These are phyloP conservation scores for Lepidium didymum DNA, from an alignment of 345 rosid genomes.

Conservation along the genomic window DNA sequence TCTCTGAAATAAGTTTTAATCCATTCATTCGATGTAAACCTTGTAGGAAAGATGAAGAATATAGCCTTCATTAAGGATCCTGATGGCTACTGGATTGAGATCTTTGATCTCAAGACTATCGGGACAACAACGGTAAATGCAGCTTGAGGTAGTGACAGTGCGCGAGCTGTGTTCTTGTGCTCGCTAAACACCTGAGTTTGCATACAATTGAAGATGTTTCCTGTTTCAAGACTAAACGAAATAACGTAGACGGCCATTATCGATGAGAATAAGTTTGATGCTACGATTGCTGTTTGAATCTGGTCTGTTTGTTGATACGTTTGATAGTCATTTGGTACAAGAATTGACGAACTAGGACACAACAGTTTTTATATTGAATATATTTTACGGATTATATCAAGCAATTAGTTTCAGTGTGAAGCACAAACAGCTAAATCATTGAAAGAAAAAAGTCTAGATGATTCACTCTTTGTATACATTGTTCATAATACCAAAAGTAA, in stretches of 20 bases:
- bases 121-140: slow-evolving; percentile 28
- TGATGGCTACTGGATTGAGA: slow-evolving; percentile 95
- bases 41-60: slow-evolving; percentile 85
- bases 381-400: neutral
- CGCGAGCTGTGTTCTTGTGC: neutral
- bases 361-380: neutral
- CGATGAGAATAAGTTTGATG: neutral
- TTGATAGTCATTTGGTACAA: neutral
- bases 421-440: neutral
- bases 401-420: neutral
- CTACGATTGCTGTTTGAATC: neutral
- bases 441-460: neutral
- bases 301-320: neutral
- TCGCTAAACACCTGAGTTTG: slow-evolving; percentile 8
- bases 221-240: neutral
- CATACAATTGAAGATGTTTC: neutral
- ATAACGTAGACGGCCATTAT: neutral
- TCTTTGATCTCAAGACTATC: slow-evolving; percentile 68
- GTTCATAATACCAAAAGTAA: neutral
- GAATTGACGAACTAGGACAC: neutral
- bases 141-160: slow-evolving; percentile 33
- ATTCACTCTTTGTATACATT: neutral
- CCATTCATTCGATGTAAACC: neutral
- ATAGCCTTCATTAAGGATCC: slow-evolving; percentile 96
- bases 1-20: neutral